These are phyloP conservation scores for Wallacemonas rigidus DNA, from an alignment of 208 protist genomes.

Conservation along the genomic window DNA sequence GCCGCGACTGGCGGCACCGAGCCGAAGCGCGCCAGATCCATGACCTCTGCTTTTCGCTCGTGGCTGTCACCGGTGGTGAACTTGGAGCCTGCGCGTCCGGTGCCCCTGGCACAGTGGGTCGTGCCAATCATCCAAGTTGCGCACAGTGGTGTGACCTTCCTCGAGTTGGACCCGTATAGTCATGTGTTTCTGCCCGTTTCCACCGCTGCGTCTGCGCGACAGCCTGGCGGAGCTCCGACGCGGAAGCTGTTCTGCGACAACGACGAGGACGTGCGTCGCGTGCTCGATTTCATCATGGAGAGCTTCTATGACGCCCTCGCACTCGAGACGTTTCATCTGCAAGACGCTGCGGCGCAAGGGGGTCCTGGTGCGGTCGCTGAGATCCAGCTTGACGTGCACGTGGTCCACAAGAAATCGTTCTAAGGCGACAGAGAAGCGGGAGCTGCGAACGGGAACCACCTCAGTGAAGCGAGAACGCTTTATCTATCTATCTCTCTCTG, in stretches of 20 bases:
- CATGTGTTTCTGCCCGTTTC: slow-evolving; percentile 2
- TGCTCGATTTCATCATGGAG: slow-evolving; percentile 73
- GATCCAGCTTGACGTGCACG: slow-evolving; percentile 65
- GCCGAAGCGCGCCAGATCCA: neutral
- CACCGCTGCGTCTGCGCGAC: neutral
- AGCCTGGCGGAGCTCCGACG: slow-evolving; percentile 12
- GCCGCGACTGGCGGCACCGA: neutral
- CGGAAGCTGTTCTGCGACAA: slow-evolving; percentile 49
- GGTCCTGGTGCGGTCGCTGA: slow-evolving; percentile 31
- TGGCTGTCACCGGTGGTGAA: slow-evolving; percentile 6
- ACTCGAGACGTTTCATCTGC: slow-evolving; percentile 47
- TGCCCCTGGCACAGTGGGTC: slow-evolving; percentile 13
- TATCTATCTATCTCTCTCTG: too few relatives aligned
- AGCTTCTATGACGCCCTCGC: slow-evolving; percentile 64
- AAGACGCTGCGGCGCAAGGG: neutral
- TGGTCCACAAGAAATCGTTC: slow-evolving; percentile 23
- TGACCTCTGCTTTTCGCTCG: neutral
- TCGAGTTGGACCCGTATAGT: slow-evolving; percentile 15
- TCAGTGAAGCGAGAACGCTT: neutral
- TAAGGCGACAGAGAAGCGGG: neutral
- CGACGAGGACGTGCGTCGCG: slow-evolving; percentile 56
- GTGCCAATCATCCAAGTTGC: slow-evolving; percentile 9
- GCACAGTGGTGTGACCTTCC: slow-evolving; percentile 10
- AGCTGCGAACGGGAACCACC: neutral
- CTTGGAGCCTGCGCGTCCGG: neutral